Conservation (phyloP, 2,329 filamentous ascomycete species). For the Lasiodiplodia sp. region DNA sequence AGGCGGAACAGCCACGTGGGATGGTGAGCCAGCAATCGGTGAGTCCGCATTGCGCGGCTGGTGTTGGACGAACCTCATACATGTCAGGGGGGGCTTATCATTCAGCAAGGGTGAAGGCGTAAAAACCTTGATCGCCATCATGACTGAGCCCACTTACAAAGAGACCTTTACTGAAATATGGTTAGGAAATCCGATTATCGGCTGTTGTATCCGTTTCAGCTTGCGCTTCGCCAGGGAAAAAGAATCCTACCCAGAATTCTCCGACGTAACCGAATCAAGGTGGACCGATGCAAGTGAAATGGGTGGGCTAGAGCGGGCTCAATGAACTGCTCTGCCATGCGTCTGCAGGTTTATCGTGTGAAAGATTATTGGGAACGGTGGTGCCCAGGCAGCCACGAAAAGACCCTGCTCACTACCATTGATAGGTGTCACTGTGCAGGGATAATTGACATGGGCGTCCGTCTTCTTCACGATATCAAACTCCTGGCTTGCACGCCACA, state of each 20-base stretch:
- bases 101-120: background rate
- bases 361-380: background rate
- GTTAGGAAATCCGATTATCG: background rate
- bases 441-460: background rate
- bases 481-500: background rate
- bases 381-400: background rate
- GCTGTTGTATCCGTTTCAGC: background rate
- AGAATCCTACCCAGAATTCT: background rate
- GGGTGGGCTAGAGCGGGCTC: constrained; percentile 6
- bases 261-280: background rate
- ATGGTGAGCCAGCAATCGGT: background rate
- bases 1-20: constrained; percentile 13
- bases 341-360: background rate
- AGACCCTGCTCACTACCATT: background rate
- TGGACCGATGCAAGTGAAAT: background rate
- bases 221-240: background rate
- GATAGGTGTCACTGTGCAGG: background rate
- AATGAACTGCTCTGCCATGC: background rate
- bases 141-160: background rate
- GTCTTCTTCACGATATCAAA: background rate
- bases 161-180: background rate
- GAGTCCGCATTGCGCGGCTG: background rate
- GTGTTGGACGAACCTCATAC: background rate
- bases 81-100: constrained; percentile 4
- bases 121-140: constrained; percentile 4